Conservation (phyloP, 805 yeast species). For the Ogataea salicorniae region DNA sequence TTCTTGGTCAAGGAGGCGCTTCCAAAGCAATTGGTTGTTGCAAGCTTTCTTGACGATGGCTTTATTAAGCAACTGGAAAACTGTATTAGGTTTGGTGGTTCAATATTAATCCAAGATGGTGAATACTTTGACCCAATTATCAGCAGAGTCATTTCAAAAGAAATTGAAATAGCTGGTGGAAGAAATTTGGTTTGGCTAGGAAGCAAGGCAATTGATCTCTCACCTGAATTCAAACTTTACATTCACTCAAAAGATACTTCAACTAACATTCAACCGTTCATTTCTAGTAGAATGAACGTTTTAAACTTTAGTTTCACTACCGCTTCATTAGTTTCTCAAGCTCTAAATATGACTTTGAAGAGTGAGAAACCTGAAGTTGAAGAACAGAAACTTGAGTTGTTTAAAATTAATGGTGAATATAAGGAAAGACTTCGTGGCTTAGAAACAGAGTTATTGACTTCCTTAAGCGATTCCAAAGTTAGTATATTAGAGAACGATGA, state of each 20-base stretch:
- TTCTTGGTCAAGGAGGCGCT: constrained; percentile 32
- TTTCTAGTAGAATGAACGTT: constrained; percentile 56
- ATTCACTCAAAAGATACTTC: constrained; percentile 58
- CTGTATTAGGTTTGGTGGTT: constrained; percentile 78
- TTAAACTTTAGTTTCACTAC: constrained; percentile 72
- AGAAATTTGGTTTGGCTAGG: constrained; percentile 59
- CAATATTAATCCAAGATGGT: constrained; percentile 68
- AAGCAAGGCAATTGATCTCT: constrained; percentile 57
- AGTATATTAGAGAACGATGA: constrained; percentile 64
- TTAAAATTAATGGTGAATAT: constrained; percentile 55
- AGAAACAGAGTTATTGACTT: constrained; percentile 53
- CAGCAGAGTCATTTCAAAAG: constrained; percentile 55
- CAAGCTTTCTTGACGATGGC: constrained; percentile 69
- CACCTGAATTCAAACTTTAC: constrained; percentile 55
- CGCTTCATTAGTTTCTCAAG: constrained; percentile 57
- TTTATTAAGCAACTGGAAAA: constrained; percentile 70
- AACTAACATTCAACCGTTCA: constrained; percentile 42
- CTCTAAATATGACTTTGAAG: constrained; percentile 51
- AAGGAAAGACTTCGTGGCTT: constrained; percentile 45
- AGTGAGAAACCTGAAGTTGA: constrained; percentile 65
- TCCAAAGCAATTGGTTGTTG: constrained; percentile 39
- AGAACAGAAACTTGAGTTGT: constrained; percentile 45
- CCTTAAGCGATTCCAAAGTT: constrained; percentile 53
- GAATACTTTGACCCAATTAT: constrained; percentile 76
- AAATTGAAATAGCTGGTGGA: constrained; percentile 63